These are phyloP conservation scores for Curvularia eragrostidis DNA, from an alignment of 2,329 filamentous ascomycete genomes.

Conservation along the genomic window DNA sequence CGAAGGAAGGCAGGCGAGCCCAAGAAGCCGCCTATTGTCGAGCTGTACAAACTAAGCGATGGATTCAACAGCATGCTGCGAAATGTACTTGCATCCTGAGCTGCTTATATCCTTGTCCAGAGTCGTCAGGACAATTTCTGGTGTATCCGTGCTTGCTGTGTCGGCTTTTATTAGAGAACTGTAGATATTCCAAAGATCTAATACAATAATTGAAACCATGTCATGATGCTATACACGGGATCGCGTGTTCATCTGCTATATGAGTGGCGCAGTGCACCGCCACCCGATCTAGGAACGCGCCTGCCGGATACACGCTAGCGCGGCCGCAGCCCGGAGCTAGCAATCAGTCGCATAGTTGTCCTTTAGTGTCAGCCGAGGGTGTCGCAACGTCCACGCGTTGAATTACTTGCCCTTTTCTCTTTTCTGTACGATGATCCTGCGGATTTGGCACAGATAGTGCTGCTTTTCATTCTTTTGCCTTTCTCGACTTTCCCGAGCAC, in stretches of 20 bases:
- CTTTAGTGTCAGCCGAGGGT: constrained; percentile 39
- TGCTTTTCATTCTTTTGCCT: constrained; percentile 29
- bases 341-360: constrained; percentile 40
- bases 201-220: background rate
- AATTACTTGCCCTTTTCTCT: constrained; percentile 24
- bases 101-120: background rate
- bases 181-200: constrained; percentile 2
- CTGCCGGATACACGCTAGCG: constrained; percentile 27
- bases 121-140: background rate
- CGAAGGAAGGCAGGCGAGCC: constrained; percentile 83
- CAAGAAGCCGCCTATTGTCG: constrained; percentile 76
- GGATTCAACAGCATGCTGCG: constrained; percentile 84
- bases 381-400: constrained; percentile 32
- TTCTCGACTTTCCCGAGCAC: constrained; percentile 7
- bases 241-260: background rate
- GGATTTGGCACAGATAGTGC: constrained; percentile 32
- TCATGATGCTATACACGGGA: background rate
- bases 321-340: constrained; percentile 23
- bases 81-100: constrained; percentile 70
- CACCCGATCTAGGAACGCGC: constrained; percentile 23
- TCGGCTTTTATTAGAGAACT: background rate
- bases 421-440: constrained; percentile 34
- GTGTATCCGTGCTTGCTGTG: background rate
- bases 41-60: constrained; percentile 80
- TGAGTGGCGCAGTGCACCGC: constrained; percentile 10